Base-by-base conservation (phyloP, 1,139 yeast species). In the Pneumocystis jirovecii region DNA sequence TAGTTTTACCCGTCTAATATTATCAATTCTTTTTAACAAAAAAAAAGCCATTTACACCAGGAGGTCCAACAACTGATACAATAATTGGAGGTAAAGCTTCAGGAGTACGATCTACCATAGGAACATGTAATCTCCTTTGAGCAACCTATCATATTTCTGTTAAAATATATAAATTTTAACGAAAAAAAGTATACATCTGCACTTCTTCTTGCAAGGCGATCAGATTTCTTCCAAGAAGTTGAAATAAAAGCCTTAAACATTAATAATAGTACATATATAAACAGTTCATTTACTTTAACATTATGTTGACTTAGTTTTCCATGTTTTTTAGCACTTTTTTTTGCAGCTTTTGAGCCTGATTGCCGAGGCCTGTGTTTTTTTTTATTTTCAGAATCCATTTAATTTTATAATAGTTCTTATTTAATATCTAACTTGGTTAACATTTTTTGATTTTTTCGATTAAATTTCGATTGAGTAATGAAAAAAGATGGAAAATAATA, bases 61-160 rank as follows among this genome's bases (percentile, higher is more conserved):
- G 96, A 10, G 99, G 99, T 0, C 99, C 99, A 21, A 93, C 97
- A 6, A 93, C 96, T 0, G 97, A 97, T 50, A 95, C 89, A 66
- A 95, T 85, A 31, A 93, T 87, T 65, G 98, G 98, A 1, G 98
- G 97, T 73, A 87, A 95, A 72, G 91, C 97, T 66, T 93, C 98
- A 0, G 98, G 97, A 0, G 97, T 90, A 72, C 98, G 81, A 73
- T 93, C 96, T 64, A 93, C 87, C 97, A 93, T 90, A 19, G 98
- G 98, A 39, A 91, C 97, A 79, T 93, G 98, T 73, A 87, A 81
- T 74, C 85, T 87, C 74, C 82, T 85, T 75, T 95, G 98, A 50
- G 21, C 12, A 50, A 50, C 34, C 57, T 50, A 25, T 50, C 3
- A 31, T 21, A 21, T 50, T 25, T 3, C 6, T 50, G 3, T 50